phyloP scores from a whole-genome alignment of 176 grass and related monocot genomes.

The Eleusine coracana region DNA sequence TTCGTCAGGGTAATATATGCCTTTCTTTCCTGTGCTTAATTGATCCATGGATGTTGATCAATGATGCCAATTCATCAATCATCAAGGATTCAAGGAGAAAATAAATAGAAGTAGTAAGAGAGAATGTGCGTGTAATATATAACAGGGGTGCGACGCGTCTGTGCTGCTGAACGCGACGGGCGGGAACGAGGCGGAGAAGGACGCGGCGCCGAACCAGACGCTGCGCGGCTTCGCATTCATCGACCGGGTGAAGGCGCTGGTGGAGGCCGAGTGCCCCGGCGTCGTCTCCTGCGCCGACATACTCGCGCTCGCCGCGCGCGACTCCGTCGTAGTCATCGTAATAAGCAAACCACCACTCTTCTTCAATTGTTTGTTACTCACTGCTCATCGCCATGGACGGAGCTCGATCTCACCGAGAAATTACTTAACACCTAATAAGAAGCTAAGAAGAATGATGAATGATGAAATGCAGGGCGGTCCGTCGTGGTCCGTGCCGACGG shows the following conservation, averaged over 20 bases:
- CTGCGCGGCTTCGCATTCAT: conserved; percentile 81
- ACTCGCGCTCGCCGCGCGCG: conserved; percentile 71
- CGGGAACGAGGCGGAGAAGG: conserved; percentile 60
- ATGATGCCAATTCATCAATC: too few relatives aligned
- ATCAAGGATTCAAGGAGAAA: not conserved
- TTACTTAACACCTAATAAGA: too few relatives aligned
- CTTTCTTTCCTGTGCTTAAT: not conserved
- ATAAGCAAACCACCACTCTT: not conserved
- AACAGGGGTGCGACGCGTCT: conserved; percentile 87
- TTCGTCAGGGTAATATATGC: conserved; percentile 77
- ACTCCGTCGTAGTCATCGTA: conserved; percentile 74
- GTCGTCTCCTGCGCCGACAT: conserved; percentile 94
- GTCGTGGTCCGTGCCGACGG: conserved; percentile 82
- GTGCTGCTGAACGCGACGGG: conserved; percentile 75
- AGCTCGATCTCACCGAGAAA: too few relatives aligned
- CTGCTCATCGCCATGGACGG: too few relatives aligned
- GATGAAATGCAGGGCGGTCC: conserved; percentile 67
- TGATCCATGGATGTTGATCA: too few relatives aligned
- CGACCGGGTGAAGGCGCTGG: conserved; percentile 63
- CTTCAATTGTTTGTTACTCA: too few relatives aligned
- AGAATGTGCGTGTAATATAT: not conserved
- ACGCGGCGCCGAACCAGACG: conserved; percentile 65
- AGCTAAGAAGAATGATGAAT: not conserved
- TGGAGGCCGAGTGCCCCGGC: conserved; percentile 89
- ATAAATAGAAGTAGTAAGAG: too few relatives aligned